Conservation (phyloP, 2,329 filamentous ascomycete species). For the Arthrobotrys conoides region DNA sequence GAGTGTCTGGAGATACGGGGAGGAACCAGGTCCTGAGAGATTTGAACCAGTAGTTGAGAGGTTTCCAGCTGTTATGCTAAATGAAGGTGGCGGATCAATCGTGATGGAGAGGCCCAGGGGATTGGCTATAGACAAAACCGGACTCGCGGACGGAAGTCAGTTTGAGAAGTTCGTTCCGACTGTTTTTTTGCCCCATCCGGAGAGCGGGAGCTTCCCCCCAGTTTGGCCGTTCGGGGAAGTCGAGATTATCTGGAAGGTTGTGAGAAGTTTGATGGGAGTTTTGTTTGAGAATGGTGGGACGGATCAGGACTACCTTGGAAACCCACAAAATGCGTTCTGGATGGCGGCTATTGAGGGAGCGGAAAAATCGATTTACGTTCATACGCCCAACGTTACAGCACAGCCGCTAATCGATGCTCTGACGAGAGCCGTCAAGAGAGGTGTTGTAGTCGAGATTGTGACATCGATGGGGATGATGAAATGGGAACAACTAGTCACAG, state of each 20-base stretch:
- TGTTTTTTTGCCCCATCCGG: conserved; percentile 80
- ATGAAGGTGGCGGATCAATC: conserved; percentile 45
- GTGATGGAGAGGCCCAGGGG: conserved; percentile 37
- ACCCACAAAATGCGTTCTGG: conserved; percentile 78
- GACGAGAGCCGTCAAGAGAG: conserved; percentile 74
- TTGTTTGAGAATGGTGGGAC: conserved; percentile 26
- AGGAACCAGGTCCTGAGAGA: conserved; percentile 42
- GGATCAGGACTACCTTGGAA: conserved; percentile 67
- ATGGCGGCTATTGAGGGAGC: conserved; percentile 75
- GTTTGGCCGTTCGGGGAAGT: conserved; percentile 68
- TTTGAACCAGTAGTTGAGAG: conserved; percentile 28
- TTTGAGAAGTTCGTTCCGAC: conserved; percentile 67
- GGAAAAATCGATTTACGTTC: conserved; percentile 74
- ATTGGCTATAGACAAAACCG: neutral
- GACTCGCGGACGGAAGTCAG: too few species aligned
- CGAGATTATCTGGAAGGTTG: conserved; percentile 29
- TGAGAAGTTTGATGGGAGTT: conserved; percentile 36
- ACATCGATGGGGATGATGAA: conserved; percentile 81
- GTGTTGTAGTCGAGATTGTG: conserved; percentile 77
- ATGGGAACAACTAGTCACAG: conserved; percentile 84
- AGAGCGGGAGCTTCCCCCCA: conserved; percentile 75
- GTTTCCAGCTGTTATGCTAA: conserved; percentile 37
- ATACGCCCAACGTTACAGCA: conserved; percentile 84
- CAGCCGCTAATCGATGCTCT: conserved; percentile 76
- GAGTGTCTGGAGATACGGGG: conserved; percentile 74